phyloP scores from a whole-genome alignment of 305 asterid species.

The Fraxinus sp. region DNA sequence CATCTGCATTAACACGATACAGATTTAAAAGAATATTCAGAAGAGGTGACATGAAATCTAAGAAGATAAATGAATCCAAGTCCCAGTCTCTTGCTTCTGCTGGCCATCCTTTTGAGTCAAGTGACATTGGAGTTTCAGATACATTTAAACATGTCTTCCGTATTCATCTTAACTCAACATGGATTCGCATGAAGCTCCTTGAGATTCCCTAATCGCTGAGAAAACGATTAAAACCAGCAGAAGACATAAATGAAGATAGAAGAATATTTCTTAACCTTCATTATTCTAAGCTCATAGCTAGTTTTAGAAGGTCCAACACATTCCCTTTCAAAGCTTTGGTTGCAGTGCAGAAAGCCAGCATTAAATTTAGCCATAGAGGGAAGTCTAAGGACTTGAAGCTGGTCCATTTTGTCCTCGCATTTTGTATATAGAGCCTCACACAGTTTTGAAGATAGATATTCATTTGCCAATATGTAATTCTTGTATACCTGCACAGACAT shows the following conservation, averaged over 20 bases:
- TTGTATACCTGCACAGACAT: constrained; percentile 61
- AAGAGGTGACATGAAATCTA: constrained; percentile 14
- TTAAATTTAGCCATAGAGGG: constrained; percentile 98
- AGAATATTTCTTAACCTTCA: constrained; percentile 55
- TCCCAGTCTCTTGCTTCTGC: no score
- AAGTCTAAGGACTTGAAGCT: constrained; percentile 92
- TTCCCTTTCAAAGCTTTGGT: constrained; percentile 78
- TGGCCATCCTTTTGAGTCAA: neutral
- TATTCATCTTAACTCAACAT: neutral
- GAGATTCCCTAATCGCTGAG: neutral
- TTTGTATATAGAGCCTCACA: constrained; percentile 77
- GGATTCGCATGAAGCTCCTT: neutral
- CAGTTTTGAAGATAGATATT: constrained; percentile 81
- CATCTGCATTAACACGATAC: constrained; percentile 82
- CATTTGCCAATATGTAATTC: constrained; percentile 66
- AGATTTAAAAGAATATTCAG: constrained; percentile 3
- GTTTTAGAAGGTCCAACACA: constrained; percentile 92
- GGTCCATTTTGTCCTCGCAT: constrained; percentile 97
- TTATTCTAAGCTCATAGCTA: constrained; percentile 84
- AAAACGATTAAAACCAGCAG: neutral
- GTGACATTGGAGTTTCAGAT: neutral
- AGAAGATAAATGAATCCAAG: neutral
- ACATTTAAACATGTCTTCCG: neutral
- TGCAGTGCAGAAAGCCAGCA: constrained; percentile 93
- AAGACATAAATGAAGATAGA: neutral